These are phyloP conservation scores for Lachnellula occidentalis DNA, from an alignment of 2,329 filamentous ascomycete species.

Conservation along the genomic window DNA sequence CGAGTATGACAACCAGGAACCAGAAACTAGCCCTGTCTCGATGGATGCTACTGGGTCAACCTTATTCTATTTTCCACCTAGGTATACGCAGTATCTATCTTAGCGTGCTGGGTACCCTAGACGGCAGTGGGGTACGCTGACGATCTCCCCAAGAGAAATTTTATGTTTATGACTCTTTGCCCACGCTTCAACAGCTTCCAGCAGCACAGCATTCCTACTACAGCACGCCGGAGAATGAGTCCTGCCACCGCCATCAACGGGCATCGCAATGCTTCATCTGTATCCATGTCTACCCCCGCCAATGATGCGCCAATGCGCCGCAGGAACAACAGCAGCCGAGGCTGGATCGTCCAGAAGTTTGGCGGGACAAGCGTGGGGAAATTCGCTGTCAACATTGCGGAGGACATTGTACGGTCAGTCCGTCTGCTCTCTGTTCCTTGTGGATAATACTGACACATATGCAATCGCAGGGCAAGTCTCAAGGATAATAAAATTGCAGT, in stretches of 20 bases:
- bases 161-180: slow-evolving; percentile 14
- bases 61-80: no score
- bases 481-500: slow-evolving; percentile 73
- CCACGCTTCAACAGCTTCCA: slow-evolving; percentile 1
- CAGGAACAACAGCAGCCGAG: slow-evolving; percentile 30
- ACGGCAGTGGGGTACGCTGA: no score
- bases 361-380: slow-evolving; percentile 95
- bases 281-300: neutral
- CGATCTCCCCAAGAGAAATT: no score
- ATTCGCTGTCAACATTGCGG: slow-evolving; percentile 71
- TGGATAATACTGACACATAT: slow-evolving; percentile 7
- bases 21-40: no score
- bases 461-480: slow-evolving; percentile 48
- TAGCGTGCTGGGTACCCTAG: no score
- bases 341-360: slow-evolving; percentile 92
- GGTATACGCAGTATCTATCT: no score
- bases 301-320: slow-evolving; percentile 6
- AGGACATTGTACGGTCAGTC: slow-evolving; percentile 61
- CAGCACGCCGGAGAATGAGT: slow-evolving; percentile 18
- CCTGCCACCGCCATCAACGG: slow-evolving; percentile 13
- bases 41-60: no score
- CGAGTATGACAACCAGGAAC: no score
- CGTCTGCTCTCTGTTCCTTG: neutral
- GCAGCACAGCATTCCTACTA: neutral
- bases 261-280: slow-evolving; percentile 7